Evolutionary conservation across 2,329 filamentous ascomycete species (phyloP).

Genomic region (Phialemonium atrogriseum): DNA sequence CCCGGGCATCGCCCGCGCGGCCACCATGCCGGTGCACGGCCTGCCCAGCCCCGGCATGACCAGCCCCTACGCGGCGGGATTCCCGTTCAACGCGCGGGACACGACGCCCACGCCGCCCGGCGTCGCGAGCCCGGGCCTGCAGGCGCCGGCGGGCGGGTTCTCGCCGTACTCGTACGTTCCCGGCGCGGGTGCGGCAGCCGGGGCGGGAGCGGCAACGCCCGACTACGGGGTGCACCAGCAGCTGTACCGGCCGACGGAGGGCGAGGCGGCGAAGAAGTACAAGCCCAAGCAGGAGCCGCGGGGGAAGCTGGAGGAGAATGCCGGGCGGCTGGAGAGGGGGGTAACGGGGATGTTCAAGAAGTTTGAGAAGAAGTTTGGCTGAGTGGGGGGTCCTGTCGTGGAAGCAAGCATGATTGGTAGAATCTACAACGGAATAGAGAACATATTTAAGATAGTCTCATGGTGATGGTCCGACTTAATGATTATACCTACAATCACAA

Average conservation of each 20-base stretch:
- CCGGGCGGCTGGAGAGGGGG: slow-evolving; percentile 60
- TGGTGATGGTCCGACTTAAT: no score
- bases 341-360: slow-evolving; percentile 67
- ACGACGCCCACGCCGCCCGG: slow-evolving; percentile 26
- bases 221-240: slow-evolving; percentile 61
- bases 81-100: slow-evolving; percentile 35
- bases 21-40: slow-evolving; percentile 39
- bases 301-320: slow-evolving; percentile 54
- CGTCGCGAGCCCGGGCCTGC: slow-evolving; percentile 25
- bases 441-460: no score
- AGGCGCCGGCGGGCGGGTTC: slow-evolving; percentile 40
- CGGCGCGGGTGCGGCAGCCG: slow-evolving; percentile 12
- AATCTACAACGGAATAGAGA: no score
- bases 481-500: no score
- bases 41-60: slow-evolving; percentile 29
- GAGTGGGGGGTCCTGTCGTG: no score
- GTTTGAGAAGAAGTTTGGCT: slow-evolving; percentile 67
- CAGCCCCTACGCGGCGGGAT: slow-evolving; percentile 36
- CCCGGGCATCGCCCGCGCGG: slow-evolving; percentile 36
- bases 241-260: slow-evolving; percentile 59
- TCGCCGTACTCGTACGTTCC: slow-evolving; percentile 39
- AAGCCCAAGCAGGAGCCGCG: slow-evolving; percentile 35
- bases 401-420: no score
- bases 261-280: slow-evolving; percentile 39
- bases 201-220: slow-evolving; percentile 13